Evolutionary conservation across 441 rosid species (phyloP).

Genomic region (Geranium incanum): DNA sequence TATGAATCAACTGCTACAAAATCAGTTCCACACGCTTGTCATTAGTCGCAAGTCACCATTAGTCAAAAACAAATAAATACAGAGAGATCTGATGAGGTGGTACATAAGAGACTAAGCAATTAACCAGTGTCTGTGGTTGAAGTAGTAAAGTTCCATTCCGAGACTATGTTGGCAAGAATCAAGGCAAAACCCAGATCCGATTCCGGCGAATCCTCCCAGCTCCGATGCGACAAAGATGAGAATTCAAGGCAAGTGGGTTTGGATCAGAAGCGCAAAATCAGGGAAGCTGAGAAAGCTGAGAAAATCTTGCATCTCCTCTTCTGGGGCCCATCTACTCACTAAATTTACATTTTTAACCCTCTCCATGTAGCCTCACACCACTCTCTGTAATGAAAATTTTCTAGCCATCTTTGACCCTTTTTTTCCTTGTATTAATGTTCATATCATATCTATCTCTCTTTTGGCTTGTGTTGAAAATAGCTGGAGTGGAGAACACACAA

Average conservation of each 20-base stretch:
- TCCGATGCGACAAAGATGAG: background rate
- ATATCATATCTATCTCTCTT: no score
- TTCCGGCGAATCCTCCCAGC: background rate
- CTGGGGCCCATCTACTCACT: background rate
- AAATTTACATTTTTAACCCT: background rate
- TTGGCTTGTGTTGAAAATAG: no score
- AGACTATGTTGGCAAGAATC: background rate
- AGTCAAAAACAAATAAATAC: no score
- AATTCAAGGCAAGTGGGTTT: no score
- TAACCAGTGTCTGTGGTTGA: no score
- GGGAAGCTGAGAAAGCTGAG: constrained; percentile 1
- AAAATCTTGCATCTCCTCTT: background rate
- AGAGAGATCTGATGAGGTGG: no score
- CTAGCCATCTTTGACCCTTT: no score
- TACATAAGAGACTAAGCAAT: no score
- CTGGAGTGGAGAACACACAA: no score
- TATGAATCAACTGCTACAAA: background rate
- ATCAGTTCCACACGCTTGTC: no score
- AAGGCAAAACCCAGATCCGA: background rate
- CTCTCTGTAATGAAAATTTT: background rate
- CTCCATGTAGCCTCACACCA: background rate
- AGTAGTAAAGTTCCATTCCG: background rate
- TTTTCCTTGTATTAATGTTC: no score
- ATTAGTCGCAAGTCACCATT: no score
- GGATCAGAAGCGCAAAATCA: background rate